Base-by-base conservation (phyloP, 2,329 filamentous ascomycete genomes). In the Diaporthe capsici region DNA sequence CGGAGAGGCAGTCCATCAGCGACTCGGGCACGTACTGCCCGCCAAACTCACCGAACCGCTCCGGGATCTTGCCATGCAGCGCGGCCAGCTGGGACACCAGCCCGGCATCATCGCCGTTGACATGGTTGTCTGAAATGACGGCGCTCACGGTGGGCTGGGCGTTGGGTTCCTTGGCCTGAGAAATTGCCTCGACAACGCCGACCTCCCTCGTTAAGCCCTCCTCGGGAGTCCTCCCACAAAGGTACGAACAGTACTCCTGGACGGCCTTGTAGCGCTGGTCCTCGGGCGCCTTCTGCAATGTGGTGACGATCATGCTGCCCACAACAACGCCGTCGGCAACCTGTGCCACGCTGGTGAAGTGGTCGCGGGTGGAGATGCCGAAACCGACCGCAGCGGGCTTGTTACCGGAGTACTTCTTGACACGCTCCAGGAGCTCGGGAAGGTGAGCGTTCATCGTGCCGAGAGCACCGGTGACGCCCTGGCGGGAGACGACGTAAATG, bases 21-120 rank as follows among this genome's bases (percentile, higher is more conserved):
- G 95, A 97, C 85, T 99, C 97, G 1, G 97, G 97, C 3, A 99
- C 97, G 82, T 98, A 99, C 84, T 98, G 96, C 22, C 97, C 97
- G 81, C 97, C 97, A 79, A 98, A 99, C 83, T 98, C 94, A 79
- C 97, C 97, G 81, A 99, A 98, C 71, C 95, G 93, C 78, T 95
- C 92, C 17, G 96, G 95, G 71, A 97, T 92, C 80, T 93, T 92
- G 78, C 90, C 90, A 82, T 98, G 97, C 76, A 98, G 88, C 22
- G 94, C 94, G 76, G 95, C 93, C 39, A 98, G 89, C 85, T 98
- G 94, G 72, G 96, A 94, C n/a, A 93, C 94, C 12, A 98, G 87
- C 7, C 31, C 74, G 51, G 71, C 49, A 70, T 77, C 76, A 44
- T 94, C 87, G 53, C 84, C 84, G 77, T 90, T 88, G 77, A 87